Base-by-base conservation (phyloP, 2,329 filamentous ascomycete genomes). In the Pseudopyricularia cyperi region DNA sequence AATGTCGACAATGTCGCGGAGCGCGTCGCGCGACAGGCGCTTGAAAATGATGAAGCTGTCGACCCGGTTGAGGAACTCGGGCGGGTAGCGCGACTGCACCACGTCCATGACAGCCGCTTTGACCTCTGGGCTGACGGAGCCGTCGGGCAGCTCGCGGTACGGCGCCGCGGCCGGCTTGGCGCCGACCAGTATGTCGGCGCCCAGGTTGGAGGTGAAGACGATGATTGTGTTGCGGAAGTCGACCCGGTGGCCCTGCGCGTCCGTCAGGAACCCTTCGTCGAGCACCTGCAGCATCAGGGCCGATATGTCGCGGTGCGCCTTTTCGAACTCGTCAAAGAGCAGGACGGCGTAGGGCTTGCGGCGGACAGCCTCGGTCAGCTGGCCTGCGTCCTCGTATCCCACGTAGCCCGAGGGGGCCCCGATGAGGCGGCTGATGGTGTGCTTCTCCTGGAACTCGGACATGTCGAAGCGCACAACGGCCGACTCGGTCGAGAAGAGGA, bases 1-100 rank as follows among this genome's bases (percentile, higher is more conserved):
- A 57, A 97, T 96, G 62, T 97, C 89, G 48, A 96, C 89, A 57
- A 97, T 97, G 62, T 95, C 90, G 30, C 89, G 78, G 53, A 97
- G 76, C 15, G 91, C 90, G 17, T 76, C 72, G 30, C 76, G 77
- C 1, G 88, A 87, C 2, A 97, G 77, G 8, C 91, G 80, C 68
- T 90, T 91, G 75, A 97, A 97, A 62, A 97, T 73, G 65, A 97
- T 96, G 71, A 97, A 96, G 55, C 94, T 91, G 67, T 97, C 91
- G 56, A 97, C 89, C 19, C 93, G 81, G 70, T 98, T 97, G 57
- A 97, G 77, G 74, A 97, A 98, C 65, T 97, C 93, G 3, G 93
- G 93, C 5, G 91, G 82, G 64, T 96, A 84, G 50, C 71, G 74
- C 8, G 74, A 67, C 17, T 84, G 75, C 1, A 97, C 90, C 15